Evolutionary conservation across 495 filamentous ascomycete genomes (phyloP).

Genomic region (Darksidea phi): DNA sequence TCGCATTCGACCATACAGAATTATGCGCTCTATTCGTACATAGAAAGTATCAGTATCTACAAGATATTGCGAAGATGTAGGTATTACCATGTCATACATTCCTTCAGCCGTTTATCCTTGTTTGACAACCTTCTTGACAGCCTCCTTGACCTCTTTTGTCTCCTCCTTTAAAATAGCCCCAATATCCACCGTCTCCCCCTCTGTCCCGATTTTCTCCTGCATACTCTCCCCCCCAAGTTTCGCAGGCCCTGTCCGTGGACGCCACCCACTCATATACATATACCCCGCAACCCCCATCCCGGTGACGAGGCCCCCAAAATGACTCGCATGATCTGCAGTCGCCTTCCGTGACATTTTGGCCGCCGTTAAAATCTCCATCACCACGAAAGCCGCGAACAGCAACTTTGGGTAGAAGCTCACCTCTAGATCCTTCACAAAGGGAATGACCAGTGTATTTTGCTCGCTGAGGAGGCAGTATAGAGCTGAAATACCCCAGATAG

Average conservation of each 20-base stretch:
- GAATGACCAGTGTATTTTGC: conserved; percentile 16
- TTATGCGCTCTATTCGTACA: too few species aligned
- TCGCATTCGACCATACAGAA: too few species aligned
- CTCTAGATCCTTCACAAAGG: conserved; percentile 9
- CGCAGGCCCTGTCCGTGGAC: conserved; percentile 1
- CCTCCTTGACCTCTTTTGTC: conserved; percentile 19
- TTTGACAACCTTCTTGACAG: conserved; percentile 8
- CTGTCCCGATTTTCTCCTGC: background rate
- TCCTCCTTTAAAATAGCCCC: conserved; percentile 15
- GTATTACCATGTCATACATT: too few species aligned
- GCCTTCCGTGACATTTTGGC: background rate
- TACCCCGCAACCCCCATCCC: conserved; percentile 18
- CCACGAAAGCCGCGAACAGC: conserved; percentile 4
- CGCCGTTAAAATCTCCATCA: conserved; percentile 5
- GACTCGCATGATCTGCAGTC: conserved; percentile 21
- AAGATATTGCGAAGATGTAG: too few species aligned
- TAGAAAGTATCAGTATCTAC: too few species aligned
- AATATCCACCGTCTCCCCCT: conserved; percentile 13
- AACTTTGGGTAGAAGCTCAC: conserved; percentile 20
- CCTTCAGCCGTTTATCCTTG: background rate
- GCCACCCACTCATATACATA: conserved; percentile 4
- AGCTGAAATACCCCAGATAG: conserved; percentile 18
- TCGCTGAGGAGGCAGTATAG: conserved; percentile 21
- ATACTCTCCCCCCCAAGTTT: background rate
- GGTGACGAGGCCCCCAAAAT: conserved; percentile 18